These are phyloP conservation scores for Cajanus cajan DNA, from an alignment of 306 rosid genomes.

Conservation along the genomic window DNA sequence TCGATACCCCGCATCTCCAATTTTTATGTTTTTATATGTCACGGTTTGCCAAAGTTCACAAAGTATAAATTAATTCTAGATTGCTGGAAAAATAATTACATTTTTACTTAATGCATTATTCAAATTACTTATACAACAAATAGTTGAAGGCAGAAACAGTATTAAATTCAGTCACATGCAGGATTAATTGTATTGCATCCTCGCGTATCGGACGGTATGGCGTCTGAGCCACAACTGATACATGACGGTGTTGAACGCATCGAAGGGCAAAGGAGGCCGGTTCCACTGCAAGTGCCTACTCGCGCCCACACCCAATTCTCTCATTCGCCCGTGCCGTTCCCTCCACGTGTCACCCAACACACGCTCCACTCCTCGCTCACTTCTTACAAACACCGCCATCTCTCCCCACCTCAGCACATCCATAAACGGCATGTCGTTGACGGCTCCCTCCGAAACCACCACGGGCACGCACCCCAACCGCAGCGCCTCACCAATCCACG, in stretches of 20 bases:
- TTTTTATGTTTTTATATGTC: no score
- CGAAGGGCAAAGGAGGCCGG: slow-evolving; percentile 50
- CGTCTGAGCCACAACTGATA: slow-evolving; percentile 83
- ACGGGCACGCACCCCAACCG: slow-evolving; percentile 62
- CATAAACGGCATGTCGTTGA: slow-evolving; percentile 65
- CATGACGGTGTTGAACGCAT: slow-evolving; percentile 65
- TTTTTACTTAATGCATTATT: no score
- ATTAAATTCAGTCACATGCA: no score
- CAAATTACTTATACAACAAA: not conserved
- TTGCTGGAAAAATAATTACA: no score
- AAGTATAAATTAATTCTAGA: no score
- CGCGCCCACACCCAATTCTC: slow-evolving; percentile 44
- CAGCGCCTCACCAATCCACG: slow-evolving; percentile 64
- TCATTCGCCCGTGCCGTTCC: slow-evolving; percentile 35
- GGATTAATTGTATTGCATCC: not conserved
- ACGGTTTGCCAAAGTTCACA: no score
- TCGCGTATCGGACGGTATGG: slow-evolving; percentile 35
- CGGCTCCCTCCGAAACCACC: slow-evolving; percentile 46
- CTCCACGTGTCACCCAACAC: slow-evolving; percentile 33
- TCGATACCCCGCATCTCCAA: slow-evolving; percentile 93
- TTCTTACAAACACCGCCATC: slow-evolving; percentile 47
- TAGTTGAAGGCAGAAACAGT: not conserved
- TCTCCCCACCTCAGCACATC: slow-evolving; percentile 78
- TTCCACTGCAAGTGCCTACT: slow-evolving; percentile 70
- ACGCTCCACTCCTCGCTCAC: slow-evolving; percentile 1